Evolutionary conservation across 2,329 filamentous ascomycete genomes (phyloP), one percentile per base, ranked within the genome.

Genomic region (Dothideomycetes sp.): DNA sequence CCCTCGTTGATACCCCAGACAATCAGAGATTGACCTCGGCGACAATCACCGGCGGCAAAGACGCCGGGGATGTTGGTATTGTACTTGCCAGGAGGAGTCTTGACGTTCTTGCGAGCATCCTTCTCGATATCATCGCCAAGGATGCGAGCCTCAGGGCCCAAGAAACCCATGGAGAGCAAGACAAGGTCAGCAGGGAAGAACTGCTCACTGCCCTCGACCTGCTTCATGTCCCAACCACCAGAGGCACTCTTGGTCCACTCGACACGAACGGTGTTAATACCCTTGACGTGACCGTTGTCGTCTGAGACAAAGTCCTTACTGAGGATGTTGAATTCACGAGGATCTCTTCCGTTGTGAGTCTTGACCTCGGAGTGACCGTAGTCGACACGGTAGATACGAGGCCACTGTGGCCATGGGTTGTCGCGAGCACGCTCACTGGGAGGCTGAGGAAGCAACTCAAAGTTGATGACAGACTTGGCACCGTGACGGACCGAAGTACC

Each of bases 1-100:
- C 89, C 89, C 68, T 96, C 89, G 60, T 96, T 96, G 71, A 96
- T 96, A 60, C 88, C 89, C 86, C 88, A 96, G 51, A 96, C 88
- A 64, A 96, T 95, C 44, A 96, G 71, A 42, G 86, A 94, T 68
- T 96, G 89, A 43, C 89, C 89, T 57, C 89, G 82, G 47, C 88
- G 83, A 64, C 89, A 95, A 65, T 96, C 89, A 65, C 89, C 89
- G 47, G 89, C 89, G 46, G 89, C 87, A 62, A 94, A 95, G 38
- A 95, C 80, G 49, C 88, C 89, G 12, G 83, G 74, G 17, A 94
- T 63, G 59, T 89, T 95, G 57, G 89, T 95, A 56, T 75, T 75
- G 65, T 95, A 95, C 58, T 88, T 81, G 52, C 87, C 87, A 39
- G 82, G 73, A 20, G 86, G 72, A 7, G 89, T 95, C 80, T 95